Evolutionary conservation across 257 asterid genomes (phyloP).

Genomic region (Ophiorrhiza pumila): DNA sequence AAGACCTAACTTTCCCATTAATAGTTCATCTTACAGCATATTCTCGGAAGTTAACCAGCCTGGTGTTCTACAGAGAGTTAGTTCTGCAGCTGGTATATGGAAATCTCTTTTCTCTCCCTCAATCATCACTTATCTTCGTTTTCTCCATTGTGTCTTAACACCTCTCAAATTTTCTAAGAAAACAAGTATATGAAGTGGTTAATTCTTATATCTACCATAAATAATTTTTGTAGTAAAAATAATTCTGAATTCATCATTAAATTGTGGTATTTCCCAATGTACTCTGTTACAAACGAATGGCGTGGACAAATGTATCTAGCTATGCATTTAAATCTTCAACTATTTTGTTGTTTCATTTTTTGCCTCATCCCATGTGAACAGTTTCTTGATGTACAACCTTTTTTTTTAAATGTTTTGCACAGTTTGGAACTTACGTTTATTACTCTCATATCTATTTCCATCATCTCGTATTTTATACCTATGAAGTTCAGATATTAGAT

Average conservation of each 20-base stretch:
- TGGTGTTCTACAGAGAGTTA: conserved; percentile 83
- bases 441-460: neutral
- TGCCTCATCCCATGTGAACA: neutral
- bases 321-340: neutral
- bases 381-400: neutral
- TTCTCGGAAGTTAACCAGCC: conserved; percentile 68
- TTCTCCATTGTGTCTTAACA: conserved; percentile 12
- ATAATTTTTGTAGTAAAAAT: neutral
- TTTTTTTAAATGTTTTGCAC: neutral
- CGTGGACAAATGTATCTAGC: neutral
- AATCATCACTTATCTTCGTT: neutral
- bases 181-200: neutral
- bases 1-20: conserved; percentile 49
- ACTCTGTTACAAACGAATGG: neutral
- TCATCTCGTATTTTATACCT: neutral
- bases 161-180: neutral
- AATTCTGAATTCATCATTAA: neutral
- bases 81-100: conserved; percentile 88
- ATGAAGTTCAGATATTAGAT: neutral
- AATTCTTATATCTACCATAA: neutral
- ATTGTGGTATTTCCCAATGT: neutral
- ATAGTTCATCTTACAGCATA: conserved; percentile 48
- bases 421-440: neutral
- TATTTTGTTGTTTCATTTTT: neutral
- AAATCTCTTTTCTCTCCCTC: neutral